phyloP scores from a whole-genome alignment of 2,329 filamentous ascomycete genomes.

The Metarhizium guizhouense region DNA sequence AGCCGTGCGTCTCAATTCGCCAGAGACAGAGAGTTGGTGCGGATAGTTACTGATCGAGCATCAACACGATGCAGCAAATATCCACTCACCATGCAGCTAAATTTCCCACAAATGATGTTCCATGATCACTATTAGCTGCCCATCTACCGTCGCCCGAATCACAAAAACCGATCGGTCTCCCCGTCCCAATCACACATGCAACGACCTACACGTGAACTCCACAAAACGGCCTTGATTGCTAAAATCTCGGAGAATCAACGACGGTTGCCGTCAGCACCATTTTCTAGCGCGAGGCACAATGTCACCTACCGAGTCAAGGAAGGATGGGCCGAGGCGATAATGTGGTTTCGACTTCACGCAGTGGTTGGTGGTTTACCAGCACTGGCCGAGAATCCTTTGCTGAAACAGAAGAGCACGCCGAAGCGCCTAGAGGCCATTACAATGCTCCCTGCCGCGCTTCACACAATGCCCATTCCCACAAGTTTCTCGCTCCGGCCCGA shows the following conservation, averaged over 20 bases:
- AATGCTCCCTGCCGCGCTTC: background rate
- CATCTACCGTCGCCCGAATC: background rate
- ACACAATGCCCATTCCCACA: background rate
- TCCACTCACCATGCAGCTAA: background rate
- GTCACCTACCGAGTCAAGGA: background rate
- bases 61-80: background rate
- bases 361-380: background rate
- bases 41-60: background rate
- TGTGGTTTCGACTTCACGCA: background rate
- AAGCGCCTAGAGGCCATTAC: background rate
- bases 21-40: background rate
- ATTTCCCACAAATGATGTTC: background rate
- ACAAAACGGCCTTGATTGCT: background rate
- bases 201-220: background rate
- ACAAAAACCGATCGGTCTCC: background rate
- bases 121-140: background rate
- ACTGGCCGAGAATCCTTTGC: background rate
- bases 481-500: background rate
- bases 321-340: background rate
- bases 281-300: background rate
- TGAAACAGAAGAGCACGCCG: background rate
- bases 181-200: background rate
- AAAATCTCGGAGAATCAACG: background rate
- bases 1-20: background rate
- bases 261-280: background rate